Evolutionary conservation across 1,284 basidiomycete species (phyloP).

Genomic region (Termitomyces sp.): DNA sequence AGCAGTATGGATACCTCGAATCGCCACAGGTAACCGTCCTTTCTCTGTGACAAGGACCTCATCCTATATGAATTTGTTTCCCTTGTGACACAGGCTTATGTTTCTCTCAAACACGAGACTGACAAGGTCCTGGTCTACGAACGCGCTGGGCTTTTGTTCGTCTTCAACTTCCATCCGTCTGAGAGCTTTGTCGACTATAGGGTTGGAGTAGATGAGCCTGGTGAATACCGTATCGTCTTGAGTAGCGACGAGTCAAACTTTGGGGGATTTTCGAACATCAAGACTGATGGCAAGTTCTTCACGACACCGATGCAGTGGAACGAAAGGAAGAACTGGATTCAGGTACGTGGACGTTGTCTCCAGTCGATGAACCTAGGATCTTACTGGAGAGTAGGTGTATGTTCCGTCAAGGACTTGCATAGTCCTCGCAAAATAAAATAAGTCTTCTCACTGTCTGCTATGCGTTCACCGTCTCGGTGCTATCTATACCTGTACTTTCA

Average conservation of each 20-base stretch:
- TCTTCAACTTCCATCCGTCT: conserved; percentile 95
- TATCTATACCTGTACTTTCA: neutral
- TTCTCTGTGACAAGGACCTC: too few relatives aligned
- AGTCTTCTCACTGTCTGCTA: neutral
- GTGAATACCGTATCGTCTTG: conserved; percentile 83
- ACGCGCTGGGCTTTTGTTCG: conserved; percentile 86
- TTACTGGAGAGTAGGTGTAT: conserved; percentile 55
- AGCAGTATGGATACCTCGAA: conserved; percentile 79
- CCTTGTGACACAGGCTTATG: conserved; percentile 58
- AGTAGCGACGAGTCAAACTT: conserved; percentile 84
- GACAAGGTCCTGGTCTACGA: conserved; percentile 96
- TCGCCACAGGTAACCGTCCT: conserved; percentile 61
- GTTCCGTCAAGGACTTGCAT: conserved; percentile 72
- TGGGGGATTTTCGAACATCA: conserved; percentile 86
- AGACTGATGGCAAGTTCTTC: conserved; percentile 60
- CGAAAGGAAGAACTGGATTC: conserved; percentile 80
- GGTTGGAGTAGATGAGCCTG: conserved; percentile 81
- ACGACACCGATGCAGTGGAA: conserved; percentile 93
- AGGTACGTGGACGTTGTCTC: conserved; percentile 44
- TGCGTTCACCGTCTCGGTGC: neutral
- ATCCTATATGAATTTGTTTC: neutral
- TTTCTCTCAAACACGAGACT: conserved; percentile 88
- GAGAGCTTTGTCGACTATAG: conserved; percentile 91
- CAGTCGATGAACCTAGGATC: neutral
- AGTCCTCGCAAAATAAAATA: conserved; percentile 51